Conservation (phyloP, 2,329 filamentous ascomycete genomes). For the Lithohypha guttulata region DNA sequence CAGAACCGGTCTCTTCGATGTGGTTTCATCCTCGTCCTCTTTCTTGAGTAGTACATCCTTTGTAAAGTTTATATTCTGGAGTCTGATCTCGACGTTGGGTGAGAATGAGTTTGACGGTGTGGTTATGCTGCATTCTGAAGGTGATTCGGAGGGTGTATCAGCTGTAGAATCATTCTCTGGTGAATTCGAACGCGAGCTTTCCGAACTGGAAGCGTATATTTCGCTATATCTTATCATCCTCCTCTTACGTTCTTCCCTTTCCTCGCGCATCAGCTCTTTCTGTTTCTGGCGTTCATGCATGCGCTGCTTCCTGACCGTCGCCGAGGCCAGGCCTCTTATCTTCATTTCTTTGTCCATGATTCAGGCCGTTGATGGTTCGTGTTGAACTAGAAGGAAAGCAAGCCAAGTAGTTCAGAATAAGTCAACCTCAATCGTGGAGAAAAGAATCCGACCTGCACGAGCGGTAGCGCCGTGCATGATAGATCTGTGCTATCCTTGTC, state of each 20-base stretch:
- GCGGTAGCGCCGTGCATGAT: no score
- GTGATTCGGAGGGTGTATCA: slow-evolving; percentile 8
- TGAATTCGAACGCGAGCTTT: slow-evolving; percentile 3
- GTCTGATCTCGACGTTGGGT: slow-evolving; percentile 4
- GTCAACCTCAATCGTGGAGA: no score
- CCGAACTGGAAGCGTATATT: background rate
- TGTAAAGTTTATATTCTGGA: background rate
- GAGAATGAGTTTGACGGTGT: slow-evolving; percentile 2
- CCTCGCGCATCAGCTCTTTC: slow-evolving; percentile 5
- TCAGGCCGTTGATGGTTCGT: no score
- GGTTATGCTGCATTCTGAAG: slow-evolving; percentile 6
- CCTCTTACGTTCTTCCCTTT: slow-evolving; percentile 5
- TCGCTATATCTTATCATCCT: slow-evolving; percentile 3
- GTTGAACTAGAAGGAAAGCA: no score
- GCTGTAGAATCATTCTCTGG: slow-evolving; percentile 5
- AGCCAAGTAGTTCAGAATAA: no score
- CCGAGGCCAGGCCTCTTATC: slow-evolving; percentile 4
- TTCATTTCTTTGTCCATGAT: slow-evolving; percentile 8
- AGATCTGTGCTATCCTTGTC: no score
- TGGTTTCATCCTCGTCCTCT: background rate
- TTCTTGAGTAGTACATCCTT: background rate
- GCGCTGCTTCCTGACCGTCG: slow-evolving; percentile 5
- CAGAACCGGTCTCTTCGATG: background rate
- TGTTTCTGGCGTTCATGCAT: slow-evolving; percentile 4
- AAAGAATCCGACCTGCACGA: no score